These are phyloP conservation scores for Arthroderma sp. DNA, from an alignment of 2,329 filamentous ascomycete species.

Conservation along the genomic window DNA sequence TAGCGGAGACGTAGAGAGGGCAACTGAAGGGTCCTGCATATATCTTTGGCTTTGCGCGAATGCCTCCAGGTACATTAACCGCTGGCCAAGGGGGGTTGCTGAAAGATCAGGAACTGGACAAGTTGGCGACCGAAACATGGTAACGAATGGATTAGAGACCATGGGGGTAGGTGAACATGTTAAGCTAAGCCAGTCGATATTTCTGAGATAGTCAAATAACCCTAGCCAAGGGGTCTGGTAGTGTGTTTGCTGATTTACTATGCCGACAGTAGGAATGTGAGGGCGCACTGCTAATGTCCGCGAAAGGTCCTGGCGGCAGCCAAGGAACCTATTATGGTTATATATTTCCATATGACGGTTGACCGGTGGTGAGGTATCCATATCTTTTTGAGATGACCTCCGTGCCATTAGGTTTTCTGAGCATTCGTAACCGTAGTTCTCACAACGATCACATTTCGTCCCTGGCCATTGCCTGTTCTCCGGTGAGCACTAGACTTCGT, in stretches of 20 bases:
- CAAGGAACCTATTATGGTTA: constrained; percentile 9
- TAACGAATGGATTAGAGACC: constrained; percentile 13
- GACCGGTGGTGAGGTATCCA: constrained; percentile 8
- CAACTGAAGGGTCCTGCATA: constrained; percentile 10
- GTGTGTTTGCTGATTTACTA: constrained; percentile 5
- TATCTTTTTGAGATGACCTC: constrained; percentile 14
- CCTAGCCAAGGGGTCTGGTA: constrained; percentile 14
- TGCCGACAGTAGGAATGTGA: background rate
- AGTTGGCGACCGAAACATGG: constrained; percentile 15
- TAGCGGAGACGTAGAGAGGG: constrained; percentile 5
- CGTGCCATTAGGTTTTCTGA: constrained; percentile 17
- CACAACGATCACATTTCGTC: constrained; percentile 16
- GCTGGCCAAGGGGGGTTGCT: constrained; percentile 13
- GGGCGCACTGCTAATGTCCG: constrained; percentile 10
- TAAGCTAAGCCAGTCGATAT: constrained; percentile 15
- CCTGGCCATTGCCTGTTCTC: constrained; percentile 16
- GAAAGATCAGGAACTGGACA: constrained; percentile 14
- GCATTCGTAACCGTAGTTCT: constrained; percentile 17
- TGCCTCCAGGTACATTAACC: constrained; percentile 15
- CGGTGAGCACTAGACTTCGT: constrained; percentile 14
- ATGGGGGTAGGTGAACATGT: constrained; percentile 9
- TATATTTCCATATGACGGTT: constrained; percentile 9
- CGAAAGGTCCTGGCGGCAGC: constrained; percentile 9
- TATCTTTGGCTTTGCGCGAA: constrained; percentile 14
- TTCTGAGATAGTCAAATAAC: constrained; percentile 15